Conservation (phyloP, 305 asterid genomes). For the Fraxinus albicans region DNA sequence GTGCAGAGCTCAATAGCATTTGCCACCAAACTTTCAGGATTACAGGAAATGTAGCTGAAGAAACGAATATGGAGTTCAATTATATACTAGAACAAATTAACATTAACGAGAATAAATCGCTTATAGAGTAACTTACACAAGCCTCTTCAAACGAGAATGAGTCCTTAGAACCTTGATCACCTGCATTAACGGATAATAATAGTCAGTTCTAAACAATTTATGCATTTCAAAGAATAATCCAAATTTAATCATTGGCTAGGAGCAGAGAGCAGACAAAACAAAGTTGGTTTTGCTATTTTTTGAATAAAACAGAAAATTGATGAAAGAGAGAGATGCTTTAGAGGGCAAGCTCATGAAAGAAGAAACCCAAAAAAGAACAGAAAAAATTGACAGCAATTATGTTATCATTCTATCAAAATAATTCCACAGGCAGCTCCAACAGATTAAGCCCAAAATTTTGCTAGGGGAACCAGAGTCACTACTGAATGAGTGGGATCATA, state of each 20-base stretch:
- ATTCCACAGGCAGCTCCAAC: neutral
- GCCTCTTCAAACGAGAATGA: slow-evolving; percentile 74
- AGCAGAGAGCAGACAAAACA: neutral
- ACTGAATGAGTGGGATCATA: neutral
- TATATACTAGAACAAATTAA: slow-evolving; percentile 6
- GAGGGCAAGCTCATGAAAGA: neutral
- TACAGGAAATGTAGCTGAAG: slow-evolving; percentile 91
- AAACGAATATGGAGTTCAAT: slow-evolving; percentile 21
- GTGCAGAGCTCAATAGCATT: slow-evolving; percentile 98
- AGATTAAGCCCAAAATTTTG: neutral
- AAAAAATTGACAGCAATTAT: neutral
- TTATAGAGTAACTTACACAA: slow-evolving; percentile 64
- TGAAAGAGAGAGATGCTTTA: neutral
- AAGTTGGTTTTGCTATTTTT: neutral
- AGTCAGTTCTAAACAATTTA: neutral
- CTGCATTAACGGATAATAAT: slow-evolving; percentile 39
- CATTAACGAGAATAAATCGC: neutral
- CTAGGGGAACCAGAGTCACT: neutral
- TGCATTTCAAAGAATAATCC: neutral
- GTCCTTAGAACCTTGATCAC: slow-evolving; percentile 86
- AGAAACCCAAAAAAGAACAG: neutral
- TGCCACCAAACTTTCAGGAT: slow-evolving; percentile 95
- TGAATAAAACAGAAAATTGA: neutral
- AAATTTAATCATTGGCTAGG: neutral
- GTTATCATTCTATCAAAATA: neutral